Conservation (phyloP, 345 rosid genomes). For the Ceriops zippeliana region DNA sequence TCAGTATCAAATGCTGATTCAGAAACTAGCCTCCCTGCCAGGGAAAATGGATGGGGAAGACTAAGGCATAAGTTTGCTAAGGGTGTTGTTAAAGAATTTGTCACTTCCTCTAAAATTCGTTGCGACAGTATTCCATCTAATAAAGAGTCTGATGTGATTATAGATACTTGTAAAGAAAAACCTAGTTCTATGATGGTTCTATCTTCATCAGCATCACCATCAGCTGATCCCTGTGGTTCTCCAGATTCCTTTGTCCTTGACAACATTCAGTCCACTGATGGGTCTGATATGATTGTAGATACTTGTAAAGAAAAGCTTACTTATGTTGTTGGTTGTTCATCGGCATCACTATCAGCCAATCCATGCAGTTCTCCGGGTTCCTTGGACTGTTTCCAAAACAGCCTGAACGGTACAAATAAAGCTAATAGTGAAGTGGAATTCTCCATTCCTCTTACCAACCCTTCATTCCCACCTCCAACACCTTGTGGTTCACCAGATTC, state of each 20-base stretch:
- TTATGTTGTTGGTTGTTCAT: constrained; percentile 19
- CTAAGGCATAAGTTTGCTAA: constrained; percentile 57
- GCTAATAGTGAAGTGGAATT: constrained; percentile 25
- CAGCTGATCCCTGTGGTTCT: constrained; percentile 36
- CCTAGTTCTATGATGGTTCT: constrained; percentile 13
- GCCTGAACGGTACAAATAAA: constrained; percentile 28
- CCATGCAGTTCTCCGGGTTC: constrained; percentile 51
- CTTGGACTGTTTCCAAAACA: constrained; percentile 11
- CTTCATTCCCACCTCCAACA: constrained; percentile 29
- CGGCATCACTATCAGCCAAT: constrained; percentile 35
- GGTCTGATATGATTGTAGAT: constrained; percentile 13
- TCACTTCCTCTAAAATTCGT: constrained; percentile 40
- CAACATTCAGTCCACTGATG: constrained; percentile 20
- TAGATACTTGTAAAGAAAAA: constrained; percentile 24
- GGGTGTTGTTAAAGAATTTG: constrained; percentile 50
- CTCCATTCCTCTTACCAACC: constrained; percentile 16
- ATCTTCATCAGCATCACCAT: constrained; percentile 34
- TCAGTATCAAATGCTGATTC: constrained; percentile 40
- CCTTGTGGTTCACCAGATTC: constrained; percentile 42
- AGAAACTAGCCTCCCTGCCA: constrained; percentile 62
- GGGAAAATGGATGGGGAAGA: constrained; percentile 63
- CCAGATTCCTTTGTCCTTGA: constrained; percentile 47
- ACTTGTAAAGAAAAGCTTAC: constrained; percentile 15
- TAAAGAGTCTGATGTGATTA: constrained; percentile 25
- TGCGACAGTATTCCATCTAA: constrained; percentile 10